Evolutionary conservation across 208 protist species (phyloP), one percentile per base, ranked within the genome.

Genomic region (Trypanosoma brucei): DNA sequence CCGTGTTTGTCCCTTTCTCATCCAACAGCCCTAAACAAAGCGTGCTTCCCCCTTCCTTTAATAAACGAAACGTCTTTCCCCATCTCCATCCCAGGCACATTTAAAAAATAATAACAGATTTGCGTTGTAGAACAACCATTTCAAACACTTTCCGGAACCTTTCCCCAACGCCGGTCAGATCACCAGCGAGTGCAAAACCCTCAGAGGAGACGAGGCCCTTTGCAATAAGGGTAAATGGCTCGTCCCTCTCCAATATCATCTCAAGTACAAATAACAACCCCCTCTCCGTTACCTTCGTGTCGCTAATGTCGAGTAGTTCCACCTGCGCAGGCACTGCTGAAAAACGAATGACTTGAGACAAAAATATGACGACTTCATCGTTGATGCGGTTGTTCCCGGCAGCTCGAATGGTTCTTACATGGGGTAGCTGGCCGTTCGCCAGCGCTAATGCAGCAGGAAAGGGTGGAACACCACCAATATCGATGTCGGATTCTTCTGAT

Each of bases 331-430:
- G 69, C 57, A 86, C 78, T 4, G 88, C 83, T 3, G 81, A 87
- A 65, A 94, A 94, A 34, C 85, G 83, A 1, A 94, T 69, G 6
- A 91, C 85, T 62, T 92, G 81, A 0, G 82, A 81, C 39, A 94
- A 73, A 62, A 89, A 92, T 11, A 92, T 87, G 44, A 92, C 70
- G 6, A 70, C 59, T 51, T 60, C 77, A 66, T 94, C 88, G 45
- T 90, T 75, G 8, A 91, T 62, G 40, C 78, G 77, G 3, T 64
- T 44, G 62, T 84, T 92, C 60, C 80, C 65, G 0, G 68, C 65
- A 0, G 88, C 77, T 64, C 75, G 81, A 42, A 94, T 77, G 44
- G 75, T 72, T n/a, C 75, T 79, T 11, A 75, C 72, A 64, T 79
- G 82, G 11, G 69, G 85, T 52, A 94, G 67, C 48, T 81, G 76